Evolutionary conservation across 2,329 filamentous ascomycete genomes (phyloP).

Genomic region (Sodiomyces alkalinus): DNA sequence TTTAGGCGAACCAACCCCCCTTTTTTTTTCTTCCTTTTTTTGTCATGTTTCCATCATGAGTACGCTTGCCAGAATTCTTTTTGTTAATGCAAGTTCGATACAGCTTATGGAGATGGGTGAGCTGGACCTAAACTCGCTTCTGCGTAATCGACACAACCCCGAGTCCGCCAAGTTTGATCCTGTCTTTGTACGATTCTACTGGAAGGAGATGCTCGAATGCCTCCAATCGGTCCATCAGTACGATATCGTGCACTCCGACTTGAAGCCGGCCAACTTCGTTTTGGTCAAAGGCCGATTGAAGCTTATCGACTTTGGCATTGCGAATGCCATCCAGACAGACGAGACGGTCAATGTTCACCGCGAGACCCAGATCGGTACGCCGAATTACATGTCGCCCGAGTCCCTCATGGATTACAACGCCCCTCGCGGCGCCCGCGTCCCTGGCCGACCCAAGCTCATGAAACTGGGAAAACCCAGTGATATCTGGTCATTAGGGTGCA

Average conservation of each 20-base stretch:
- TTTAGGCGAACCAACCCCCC: conserved; percentile 1
- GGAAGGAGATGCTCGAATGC: conserved; percentile 98
- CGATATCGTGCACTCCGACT: conserved; percentile 90
- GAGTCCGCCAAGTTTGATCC: conserved; percentile 69
- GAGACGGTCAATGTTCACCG: conserved; percentile 96
- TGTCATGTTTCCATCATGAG: too few species aligned
- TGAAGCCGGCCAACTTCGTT: conserved; percentile 96
- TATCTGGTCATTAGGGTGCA: conserved; percentile 92
- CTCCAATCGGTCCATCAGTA: conserved; percentile 75
- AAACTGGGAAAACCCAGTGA: conserved; percentile 93
- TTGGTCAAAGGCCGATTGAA: conserved; percentile 82
- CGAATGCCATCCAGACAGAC: conserved; percentile 89
- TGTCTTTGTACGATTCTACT: conserved; percentile 91
- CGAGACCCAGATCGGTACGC: conserved; percentile 87
- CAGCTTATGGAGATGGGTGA: conserved; percentile 97
- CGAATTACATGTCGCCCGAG: conserved; percentile 98
- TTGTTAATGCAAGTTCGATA: neutral
- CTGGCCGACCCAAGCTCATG: conserved; percentile 56
- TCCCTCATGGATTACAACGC: conserved; percentile 79
- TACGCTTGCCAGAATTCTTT: too few species aligned
- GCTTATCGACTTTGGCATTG: conserved; percentile 96
- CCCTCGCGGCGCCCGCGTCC: conserved; percentile 26
- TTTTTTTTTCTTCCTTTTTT: neutral
- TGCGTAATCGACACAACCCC: conserved; percentile 56
- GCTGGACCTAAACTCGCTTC: conserved; percentile 75